Percentiles rank a stretch among this genome's conserved stretches.
Evolutionary conservation across 1,139 yeast species (phyloP).

Genomic region (Schizosaccharomyces versatilis): DNA sequence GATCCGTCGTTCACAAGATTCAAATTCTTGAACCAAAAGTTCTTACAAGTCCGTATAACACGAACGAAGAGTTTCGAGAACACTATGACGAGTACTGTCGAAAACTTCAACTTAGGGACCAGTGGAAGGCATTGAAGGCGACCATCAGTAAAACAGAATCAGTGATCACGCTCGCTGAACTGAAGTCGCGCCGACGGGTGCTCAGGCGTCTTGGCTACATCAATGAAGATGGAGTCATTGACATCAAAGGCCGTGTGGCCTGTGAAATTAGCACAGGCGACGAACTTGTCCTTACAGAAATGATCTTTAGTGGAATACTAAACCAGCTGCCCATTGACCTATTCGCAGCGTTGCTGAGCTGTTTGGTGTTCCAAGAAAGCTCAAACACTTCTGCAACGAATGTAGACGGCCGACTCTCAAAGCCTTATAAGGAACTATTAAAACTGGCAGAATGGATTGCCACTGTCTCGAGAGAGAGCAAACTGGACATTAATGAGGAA

Average conservation of each 20-base stretch:
- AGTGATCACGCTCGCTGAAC: conserved; percentile 78
- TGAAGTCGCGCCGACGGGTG: conserved; percentile 79
- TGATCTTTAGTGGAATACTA: conserved; percentile 85
- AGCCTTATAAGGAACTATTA: conserved; percentile 65
- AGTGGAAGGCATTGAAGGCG: conserved; percentile 37
- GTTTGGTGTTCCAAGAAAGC: conserved; percentile 92
- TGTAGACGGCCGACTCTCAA: conserved; percentile 66
- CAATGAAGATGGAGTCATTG: conserved; percentile 53
- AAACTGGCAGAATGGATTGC: conserved; percentile 84
- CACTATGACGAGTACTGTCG: conserved; percentile 41
- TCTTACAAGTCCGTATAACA: conserved; percentile 44
- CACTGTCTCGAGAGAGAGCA: conserved; percentile 67
- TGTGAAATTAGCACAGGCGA: conserved; percentile 94
- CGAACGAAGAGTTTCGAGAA: conserved; percentile 38
- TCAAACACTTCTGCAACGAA: conserved; percentile 64
- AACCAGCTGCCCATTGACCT: conserved; percentile 72
- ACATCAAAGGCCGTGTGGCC: conserved; percentile 85
- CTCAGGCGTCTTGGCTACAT: conserved; percentile 70
- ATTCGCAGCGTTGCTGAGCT: conserved; percentile 73
- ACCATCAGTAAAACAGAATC: conserved; percentile 70
- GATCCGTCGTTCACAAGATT: conserved; percentile 40
- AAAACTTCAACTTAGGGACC: conserved; percentile 40
- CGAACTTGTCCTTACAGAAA: conserved; percentile 67
- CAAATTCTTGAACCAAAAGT: conserved; percentile 62
- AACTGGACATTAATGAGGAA: conserved; percentile 68